phyloP scores from a whole-genome alignment of 1,139 yeast species.

The Saccharomyces uvarum region DNA sequence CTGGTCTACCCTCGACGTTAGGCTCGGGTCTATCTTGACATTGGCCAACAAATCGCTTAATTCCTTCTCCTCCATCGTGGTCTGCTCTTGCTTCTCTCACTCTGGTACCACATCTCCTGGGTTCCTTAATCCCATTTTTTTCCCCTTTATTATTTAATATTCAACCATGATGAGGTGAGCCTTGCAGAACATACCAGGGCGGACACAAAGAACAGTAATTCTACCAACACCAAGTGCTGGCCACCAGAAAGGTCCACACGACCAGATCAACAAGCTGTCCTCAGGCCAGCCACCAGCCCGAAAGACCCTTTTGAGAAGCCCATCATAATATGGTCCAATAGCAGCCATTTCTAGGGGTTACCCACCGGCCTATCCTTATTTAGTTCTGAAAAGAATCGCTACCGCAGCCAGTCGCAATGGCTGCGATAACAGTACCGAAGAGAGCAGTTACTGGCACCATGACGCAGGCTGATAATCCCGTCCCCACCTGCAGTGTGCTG shows the following conservation, averaged over 20 bases:
- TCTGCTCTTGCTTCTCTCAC: background rate
- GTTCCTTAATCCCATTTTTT: background rate
- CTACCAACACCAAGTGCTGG: background rate
- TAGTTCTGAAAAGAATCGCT: background rate
- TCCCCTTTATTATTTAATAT: background rate
- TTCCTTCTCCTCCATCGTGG: background rate
- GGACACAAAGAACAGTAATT: background rate
- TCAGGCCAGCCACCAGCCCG: background rate
- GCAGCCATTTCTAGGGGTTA: background rate
- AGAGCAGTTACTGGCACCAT: background rate
- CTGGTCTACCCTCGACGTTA: background rate
- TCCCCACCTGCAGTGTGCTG: background rate
- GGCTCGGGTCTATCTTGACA: background rate
- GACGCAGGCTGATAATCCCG: background rate
- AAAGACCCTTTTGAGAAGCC: background rate
- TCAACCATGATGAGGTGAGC: background rate
- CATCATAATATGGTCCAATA: background rate
- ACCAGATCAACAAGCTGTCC: background rate
- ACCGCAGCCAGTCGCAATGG: background rate
- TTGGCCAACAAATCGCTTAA: background rate
- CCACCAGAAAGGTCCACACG: background rate
- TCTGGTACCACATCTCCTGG: background rate
- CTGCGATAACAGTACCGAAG: background rate
- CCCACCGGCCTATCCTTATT: background rate
- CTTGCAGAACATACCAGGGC: background rate